Conservation (phyloP, 345 rosid genomes). For the Excoecaria agallocha region DNA sequence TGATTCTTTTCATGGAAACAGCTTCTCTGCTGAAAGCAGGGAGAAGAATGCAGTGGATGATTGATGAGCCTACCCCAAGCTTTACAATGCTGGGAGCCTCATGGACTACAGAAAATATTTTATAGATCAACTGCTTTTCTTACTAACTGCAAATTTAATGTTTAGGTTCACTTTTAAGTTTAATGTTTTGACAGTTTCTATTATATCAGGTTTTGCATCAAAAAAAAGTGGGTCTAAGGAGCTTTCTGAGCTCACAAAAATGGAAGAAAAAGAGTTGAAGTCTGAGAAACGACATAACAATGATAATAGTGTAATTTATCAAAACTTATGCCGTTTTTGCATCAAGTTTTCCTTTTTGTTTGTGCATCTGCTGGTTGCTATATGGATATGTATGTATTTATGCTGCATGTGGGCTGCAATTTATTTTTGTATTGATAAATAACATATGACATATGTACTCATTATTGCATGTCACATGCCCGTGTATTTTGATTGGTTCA, state of each 20-base stretch:
- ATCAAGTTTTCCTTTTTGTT: conserved; percentile 20
- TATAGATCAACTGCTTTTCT: neutral
- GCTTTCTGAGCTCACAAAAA: conserved; percentile 31
- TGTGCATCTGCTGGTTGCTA: neutral
- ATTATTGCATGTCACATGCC: too few relatives aligned
- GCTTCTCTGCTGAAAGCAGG: neutral
- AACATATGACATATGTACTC: too few relatives aligned
- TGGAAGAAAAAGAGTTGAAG: conserved; percentile 37
- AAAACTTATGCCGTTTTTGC: neutral
- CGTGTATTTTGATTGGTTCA: conserved; percentile 33
- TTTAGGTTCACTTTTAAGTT: neutral
- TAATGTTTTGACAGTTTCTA: neutral
- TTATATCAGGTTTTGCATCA: conserved; percentile 23
- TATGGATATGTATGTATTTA: too few relatives aligned
- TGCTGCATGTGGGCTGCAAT: too few relatives aligned
- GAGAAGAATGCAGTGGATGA: neutral
- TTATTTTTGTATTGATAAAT: too few relatives aligned
- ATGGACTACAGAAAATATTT: neutral
- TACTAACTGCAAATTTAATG: neutral
- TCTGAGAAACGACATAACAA: conserved; percentile 16
- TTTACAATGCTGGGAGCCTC: neutral
- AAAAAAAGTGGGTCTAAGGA: conserved; percentile 22
- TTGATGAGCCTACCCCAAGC: neutral
- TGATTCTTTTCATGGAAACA: neutral
- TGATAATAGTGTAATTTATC: conserved; percentile 43